Evolutionary conservation across 2,329 filamentous ascomycete species (phyloP), one percentile per base, ranked within the genome.

Genomic region (Metarhizium sp.): DNA sequence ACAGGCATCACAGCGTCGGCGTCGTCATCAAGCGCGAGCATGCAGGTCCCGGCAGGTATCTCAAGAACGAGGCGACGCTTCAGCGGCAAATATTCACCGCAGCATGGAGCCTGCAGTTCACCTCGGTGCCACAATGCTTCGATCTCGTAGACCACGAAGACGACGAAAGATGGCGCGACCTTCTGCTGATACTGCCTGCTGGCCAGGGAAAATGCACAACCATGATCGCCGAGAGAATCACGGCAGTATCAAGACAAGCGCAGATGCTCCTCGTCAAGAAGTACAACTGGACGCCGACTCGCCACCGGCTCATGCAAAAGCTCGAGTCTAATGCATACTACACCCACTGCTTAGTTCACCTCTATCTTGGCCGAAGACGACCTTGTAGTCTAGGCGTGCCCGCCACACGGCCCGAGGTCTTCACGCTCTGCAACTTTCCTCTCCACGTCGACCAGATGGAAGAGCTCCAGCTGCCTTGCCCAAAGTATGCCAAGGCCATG

Each of bases 361-460:
- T 72, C 0, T 81, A 80, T 51, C 63, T 82, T 0, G 78, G 78
- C 6, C 68, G 66, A 8, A 60, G 67, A n/a, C 43, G 53, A 18
- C 20, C 42, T 25, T 29, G n/a, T 16, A 16, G 50, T 45, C 42
- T 16, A 5, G n/a, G 4, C n/a, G 30, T 38, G 20, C 32, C 14
- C 46, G 51, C 51, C 47, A 38, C 10, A 36, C 48, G 36, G 56
- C 25, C 52, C 50, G 7, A 55, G 61, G 50, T 54, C 52, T 75
- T 75, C 58, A 73, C 65, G 18, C 63, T 82, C 0, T 69, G 75
- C 1, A 82, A 83, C 55, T 76, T 73, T 20, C 74, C 73, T 0
- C 67, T 82, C 0, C 71, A 79, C 56, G 16, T 76, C 0, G 72
- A 82, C 54, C 75, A 82, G 55, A 74, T 81, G 63, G 69, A 76